Conservation (phyloP, 2,329 filamentous ascomycete species). For the Colletotrichum euphorbiae region DNA sequence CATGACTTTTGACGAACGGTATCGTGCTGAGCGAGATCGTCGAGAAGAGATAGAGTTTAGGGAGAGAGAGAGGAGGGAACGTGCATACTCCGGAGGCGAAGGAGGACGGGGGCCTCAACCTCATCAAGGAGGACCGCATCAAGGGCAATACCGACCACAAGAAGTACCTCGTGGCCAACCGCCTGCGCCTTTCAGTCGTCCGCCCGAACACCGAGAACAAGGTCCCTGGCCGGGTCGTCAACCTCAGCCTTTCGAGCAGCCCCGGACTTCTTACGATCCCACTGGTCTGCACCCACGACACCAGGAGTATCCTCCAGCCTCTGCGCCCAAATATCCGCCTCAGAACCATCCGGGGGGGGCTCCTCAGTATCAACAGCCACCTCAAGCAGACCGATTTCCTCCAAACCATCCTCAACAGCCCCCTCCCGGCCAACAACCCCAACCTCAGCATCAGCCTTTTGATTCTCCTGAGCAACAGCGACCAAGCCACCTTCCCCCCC, state of each 20-base stretch:
- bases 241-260: conserved; percentile 55
- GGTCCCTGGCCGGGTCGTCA: conserved; percentile 47
- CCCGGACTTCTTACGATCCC: conserved; percentile 56
- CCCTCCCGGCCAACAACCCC: conserved; percentile 40
- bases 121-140: conserved; percentile 48
- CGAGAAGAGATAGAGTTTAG: conserved; percentile 58
- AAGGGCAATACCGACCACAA: conserved; percentile 55
- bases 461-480: conserved; percentile 46
- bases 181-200: conserved; percentile 58
- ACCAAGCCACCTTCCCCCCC: conserved; percentile 44
- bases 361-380: conserved; percentile 42
- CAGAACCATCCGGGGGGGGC: conserved; percentile 47
- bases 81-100: conserved; percentile 63
- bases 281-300: conserved; percentile 55
- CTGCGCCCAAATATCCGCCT: conserved; percentile 53
- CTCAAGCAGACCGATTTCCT: conserved; percentile 44
- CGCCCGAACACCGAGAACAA: conserved; percentile 55
- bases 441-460: conserved; percentile 45
- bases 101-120: conserved; percentile 57
- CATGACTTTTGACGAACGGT: conserved; percentile 65
- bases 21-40: conserved; percentile 61
- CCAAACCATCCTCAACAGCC: conserved; percentile 42
- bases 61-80: conserved; percentile 57
- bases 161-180: conserved; percentile 46
- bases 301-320: conserved; percentile 61